phyloP scores from a whole-genome alignment of 805 yeast species.

The Blastobotrys parvus region DNA sequence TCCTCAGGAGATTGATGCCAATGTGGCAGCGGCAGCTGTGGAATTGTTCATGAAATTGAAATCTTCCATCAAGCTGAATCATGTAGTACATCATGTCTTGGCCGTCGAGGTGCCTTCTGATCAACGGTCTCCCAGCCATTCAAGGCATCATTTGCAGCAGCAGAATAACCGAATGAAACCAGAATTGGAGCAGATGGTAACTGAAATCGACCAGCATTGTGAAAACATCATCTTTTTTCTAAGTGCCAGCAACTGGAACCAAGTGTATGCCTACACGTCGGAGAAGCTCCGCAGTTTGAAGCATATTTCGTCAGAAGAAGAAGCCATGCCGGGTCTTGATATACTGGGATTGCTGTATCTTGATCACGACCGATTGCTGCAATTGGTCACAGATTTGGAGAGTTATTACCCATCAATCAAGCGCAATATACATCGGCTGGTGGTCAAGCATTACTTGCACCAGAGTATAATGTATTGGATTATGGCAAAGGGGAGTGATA shows the following conservation, averaged over 20 bases:
- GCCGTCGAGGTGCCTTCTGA: not conserved
- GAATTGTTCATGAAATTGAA: constrained; percentile 9
- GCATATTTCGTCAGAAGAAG: constrained; percentile 31
- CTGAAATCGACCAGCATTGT: constrained; percentile 10
- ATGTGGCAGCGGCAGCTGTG: constrained; percentile 8
- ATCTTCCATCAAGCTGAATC: constrained; percentile 8
- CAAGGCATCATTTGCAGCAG: not conserved
- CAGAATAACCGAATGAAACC: not conserved
- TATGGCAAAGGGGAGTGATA: constrained; percentile 39
- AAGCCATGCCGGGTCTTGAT: constrained; percentile 39
- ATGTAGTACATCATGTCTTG: constrained; percentile 6
- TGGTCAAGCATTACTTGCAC: constrained; percentile 39
- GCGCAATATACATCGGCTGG: constrained; percentile 39
- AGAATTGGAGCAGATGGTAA: not conserved
- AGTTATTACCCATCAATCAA: constrained; percentile 31
- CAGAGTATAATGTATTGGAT: constrained; percentile 43
- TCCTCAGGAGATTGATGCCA: constrained; percentile 8
- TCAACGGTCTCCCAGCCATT: constrained; percentile 4
- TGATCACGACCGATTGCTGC: constrained; percentile 30
- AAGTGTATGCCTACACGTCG: constrained; percentile 25
- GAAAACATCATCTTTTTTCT: constrained; percentile 37
- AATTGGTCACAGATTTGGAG: constrained; percentile 35
- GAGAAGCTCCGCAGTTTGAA: constrained; percentile 22
- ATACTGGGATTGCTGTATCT: constrained; percentile 37
- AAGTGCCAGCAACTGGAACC: constrained; percentile 43